Base-by-base conservation (phyloP, 495 filamentous ascomycete species). In the Daldinia bambusicola region DNA sequence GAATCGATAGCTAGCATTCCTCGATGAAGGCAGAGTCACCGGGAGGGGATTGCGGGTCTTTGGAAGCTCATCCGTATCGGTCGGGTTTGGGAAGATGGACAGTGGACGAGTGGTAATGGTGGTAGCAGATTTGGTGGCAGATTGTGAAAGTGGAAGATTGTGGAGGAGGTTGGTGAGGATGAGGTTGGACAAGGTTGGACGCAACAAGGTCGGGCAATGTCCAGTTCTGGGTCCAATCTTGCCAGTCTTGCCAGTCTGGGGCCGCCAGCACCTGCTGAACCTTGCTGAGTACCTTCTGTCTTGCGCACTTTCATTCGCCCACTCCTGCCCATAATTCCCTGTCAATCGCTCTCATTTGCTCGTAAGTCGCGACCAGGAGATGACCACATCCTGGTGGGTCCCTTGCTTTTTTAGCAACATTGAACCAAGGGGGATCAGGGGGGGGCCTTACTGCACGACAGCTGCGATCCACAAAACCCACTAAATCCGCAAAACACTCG, bases 101-200 rank as follows among this genome's bases (percentile, higher is more conserved):
- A 71, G 57, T 60, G 43, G 43, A 48, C 20, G 26, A 26, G 26
- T n/a, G n/a, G n/a, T 26, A 26, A 26, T 26, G 7, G 34, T 10
- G 9, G 34, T 36, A 6, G 43, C 3, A 48, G 43, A 48, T 48
- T 48, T 48, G 43, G 43, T 48, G 43, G 43, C 43, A 48, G 43
- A 48, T 22, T 48, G 43, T 48, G 22, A 13, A 31, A 53, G 51
- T 48, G 22, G 22, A 31, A 53, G 51, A 53, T 69, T 69, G 70
- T 73, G 70, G 70, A 73, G 70, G 70, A 73, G 70, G 70, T 73
- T 73, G 70, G 70, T 73, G 61, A 73, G 61, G 70, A 69, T 65
- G 70, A 73, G 70, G 65, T 73, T 68, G 70, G 70, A 68, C 64
- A 68, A 72, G 43, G 52, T 53, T 70, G 50, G 50, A 53, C 50